Conservation (phyloP, 2,329 filamentous ascomycete species). For the Colletotrichum australisinense region DNA sequence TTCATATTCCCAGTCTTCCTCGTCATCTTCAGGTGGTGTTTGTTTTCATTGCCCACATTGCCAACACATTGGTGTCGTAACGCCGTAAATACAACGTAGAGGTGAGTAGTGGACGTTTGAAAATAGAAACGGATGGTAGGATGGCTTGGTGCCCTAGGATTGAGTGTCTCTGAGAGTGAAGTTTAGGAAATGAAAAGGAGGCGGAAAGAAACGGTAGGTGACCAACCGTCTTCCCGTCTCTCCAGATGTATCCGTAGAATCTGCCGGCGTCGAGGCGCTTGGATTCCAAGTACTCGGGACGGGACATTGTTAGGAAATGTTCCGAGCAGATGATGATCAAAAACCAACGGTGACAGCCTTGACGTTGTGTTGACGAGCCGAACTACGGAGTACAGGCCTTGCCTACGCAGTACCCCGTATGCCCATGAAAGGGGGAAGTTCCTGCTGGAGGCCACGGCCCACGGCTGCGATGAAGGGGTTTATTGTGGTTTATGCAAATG, state of each 20-base stretch:
- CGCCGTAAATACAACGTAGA: neutral
- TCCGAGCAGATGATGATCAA: neutral
- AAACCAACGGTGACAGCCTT: slow-evolving; percentile 10
- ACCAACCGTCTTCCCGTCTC: neutral
- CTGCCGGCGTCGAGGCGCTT: slow-evolving; percentile 1
- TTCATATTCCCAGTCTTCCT: neutral
- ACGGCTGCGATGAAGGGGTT: neutral
- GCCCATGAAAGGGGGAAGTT: neutral
- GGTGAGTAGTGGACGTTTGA: neutral
- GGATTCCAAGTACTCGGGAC: slow-evolving; percentile 12
- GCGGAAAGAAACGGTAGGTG: neutral
- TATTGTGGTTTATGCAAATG: slow-evolving; percentile 9
- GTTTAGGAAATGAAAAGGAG: neutral
- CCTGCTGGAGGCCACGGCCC: neutral
- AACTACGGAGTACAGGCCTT: neutral
- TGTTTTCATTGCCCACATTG: neutral
- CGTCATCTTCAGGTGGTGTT: neutral
- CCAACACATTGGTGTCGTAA: neutral
- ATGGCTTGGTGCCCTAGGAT: neutral
- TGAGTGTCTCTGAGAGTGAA: neutral
- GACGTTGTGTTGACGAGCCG: neutral
- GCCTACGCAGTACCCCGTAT: neutral
- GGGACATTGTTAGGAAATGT: neutral
- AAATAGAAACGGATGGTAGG: neutral
- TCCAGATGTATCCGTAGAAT: neutral